Evolutionary conservation across 1,284 basidiomycete species (phyloP), one percentile per base, ranked within the genome.

Genomic region (Marasmius oreades): DNA sequence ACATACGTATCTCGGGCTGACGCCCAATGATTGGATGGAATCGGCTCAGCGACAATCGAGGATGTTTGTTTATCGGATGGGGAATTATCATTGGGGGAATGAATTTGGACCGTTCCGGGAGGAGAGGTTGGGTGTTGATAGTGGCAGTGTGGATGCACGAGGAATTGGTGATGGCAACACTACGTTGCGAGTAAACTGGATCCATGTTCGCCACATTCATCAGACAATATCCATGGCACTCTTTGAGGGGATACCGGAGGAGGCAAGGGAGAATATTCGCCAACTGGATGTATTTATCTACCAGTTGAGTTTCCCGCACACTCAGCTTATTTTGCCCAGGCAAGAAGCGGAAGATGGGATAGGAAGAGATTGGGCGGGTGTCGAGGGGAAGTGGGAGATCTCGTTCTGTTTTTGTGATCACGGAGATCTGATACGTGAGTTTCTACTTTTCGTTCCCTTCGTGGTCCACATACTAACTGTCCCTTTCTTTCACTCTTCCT

Each of bases 341-440:
- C 5, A 63, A 0, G 75, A 65, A 0, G 34, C 77, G 51, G 63
- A 78, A 53, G 57, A 77, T 26, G 70, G 76, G 51, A 61, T 67
- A 16, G 78, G 81, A 57, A 60, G 66, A 22, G 87, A 90, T 66
- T 89, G 86, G 87, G 86, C 81, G 0, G 82, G 82, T 2, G 69
- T 88, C 0, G 71, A 73, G 28, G 87, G 87, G 0, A 37, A 67
- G 16, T 90, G 87, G 87, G 67, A 71, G 4, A 76, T 82, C 8
- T 78, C 79, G 28, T 88, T 87, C 62, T 84, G 79, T 56, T 90
- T 86, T 65, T 78, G 81, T 52, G 86, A 90, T 66, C 86, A 89
- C 64, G 70, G 81, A 6, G 81, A 82, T 44, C 71, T 88, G 44
- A 65, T 87, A 37, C 68, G 87, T 88, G 63, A 69, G 79, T 68